Percentiles rank a stretch among this genome's conserved stretches.
phyloP scores from a whole-genome alignment of 441 rosid genomes.

The Gossypium gossypioides region DNA sequence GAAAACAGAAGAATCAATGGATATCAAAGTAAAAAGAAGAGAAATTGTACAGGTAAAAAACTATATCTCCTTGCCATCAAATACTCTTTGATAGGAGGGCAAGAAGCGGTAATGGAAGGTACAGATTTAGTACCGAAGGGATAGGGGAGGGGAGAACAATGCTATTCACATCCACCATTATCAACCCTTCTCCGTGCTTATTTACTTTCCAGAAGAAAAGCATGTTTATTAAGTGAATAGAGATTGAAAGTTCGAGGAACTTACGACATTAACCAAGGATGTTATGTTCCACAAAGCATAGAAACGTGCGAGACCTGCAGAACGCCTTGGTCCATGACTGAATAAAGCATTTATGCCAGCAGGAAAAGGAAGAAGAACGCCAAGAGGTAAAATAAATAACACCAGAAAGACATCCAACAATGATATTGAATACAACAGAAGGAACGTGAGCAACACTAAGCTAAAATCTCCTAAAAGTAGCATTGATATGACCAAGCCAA shows the following conservation, averaged over 20 bases:
- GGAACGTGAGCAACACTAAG: slow-evolving; percentile 94
- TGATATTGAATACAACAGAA: slow-evolving; percentile 90
- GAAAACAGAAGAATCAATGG: background rate
- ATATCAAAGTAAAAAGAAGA: background rate
- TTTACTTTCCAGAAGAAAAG: background rate
- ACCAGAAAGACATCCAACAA: slow-evolving; percentile 78
- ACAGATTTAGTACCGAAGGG: background rate
- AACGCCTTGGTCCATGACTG: slow-evolving; percentile 97
- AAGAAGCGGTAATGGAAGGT: background rate
- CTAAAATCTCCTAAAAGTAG: slow-evolving; percentile 98
- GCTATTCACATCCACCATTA: background rate
- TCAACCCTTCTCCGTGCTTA: background rate
- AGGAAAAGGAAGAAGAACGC: slow-evolving; percentile 94
- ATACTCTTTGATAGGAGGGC: background rate
- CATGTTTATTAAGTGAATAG: background rate
- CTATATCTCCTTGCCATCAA: background rate
- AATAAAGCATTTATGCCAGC: slow-evolving; percentile 98
- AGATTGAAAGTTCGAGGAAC: slow-evolving; percentile 22
- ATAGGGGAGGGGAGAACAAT: background rate
- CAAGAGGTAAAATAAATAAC: slow-evolving; percentile 82
- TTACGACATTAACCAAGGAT: slow-evolving; percentile 86
- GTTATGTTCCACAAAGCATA: slow-evolving; percentile 94
- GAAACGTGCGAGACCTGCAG: slow-evolving; percentile 93
- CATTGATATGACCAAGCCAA: slow-evolving; percentile 95
- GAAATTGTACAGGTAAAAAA: background rate